phyloP scores from a whole-genome alignment of 306 rosid species.

The Malus fusca region DNA sequence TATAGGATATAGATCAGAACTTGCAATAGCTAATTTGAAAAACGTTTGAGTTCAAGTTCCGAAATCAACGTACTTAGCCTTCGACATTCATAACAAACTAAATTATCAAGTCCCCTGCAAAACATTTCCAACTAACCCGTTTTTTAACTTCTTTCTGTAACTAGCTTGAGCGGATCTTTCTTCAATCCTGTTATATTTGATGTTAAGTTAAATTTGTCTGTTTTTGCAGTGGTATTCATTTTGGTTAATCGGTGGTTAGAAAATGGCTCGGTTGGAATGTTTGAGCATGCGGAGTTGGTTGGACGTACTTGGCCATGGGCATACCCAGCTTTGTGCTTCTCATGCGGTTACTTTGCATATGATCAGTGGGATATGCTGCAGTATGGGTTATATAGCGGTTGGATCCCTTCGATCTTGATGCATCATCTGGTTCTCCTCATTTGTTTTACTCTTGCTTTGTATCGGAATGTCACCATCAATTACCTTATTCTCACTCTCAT shows the following conservation, averaged over 20 bases:
- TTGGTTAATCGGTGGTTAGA: slow-evolving; percentile 45
- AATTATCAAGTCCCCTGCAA: not conserved
- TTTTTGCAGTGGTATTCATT: slow-evolving; percentile 59
- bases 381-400: slow-evolving; percentile 56
- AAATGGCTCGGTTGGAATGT: slow-evolving; percentile 52
- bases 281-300: slow-evolving; percentile 76
- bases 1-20: not conserved
- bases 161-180: not conserved
- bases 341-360: slow-evolving; percentile 97
- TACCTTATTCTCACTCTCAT: slow-evolving; percentile 91
- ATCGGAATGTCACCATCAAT: slow-evolving; percentile 83
- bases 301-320: slow-evolving; percentile 86
- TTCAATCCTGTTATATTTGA: not conserved
- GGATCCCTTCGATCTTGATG: slow-evolving; percentile 73
- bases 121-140: not conserved
- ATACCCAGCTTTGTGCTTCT: slow-evolving; percentile 73
- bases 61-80: not conserved
- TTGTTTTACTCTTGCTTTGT: slow-evolving; percentile 88
- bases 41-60: not conserved
- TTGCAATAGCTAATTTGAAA: not conserved
- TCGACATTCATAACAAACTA: not conserved
- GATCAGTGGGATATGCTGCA: slow-evolving; percentile 96
- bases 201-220: not conserved
- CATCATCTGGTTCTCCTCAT: slow-evolving; percentile 87
- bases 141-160: not conserved